Percentiles rank a stretch among this genome's conserved stretches.
Conservation (phyloP, 1,284 basidiomycete genomes). For the Puccinia polysora region DNA sequence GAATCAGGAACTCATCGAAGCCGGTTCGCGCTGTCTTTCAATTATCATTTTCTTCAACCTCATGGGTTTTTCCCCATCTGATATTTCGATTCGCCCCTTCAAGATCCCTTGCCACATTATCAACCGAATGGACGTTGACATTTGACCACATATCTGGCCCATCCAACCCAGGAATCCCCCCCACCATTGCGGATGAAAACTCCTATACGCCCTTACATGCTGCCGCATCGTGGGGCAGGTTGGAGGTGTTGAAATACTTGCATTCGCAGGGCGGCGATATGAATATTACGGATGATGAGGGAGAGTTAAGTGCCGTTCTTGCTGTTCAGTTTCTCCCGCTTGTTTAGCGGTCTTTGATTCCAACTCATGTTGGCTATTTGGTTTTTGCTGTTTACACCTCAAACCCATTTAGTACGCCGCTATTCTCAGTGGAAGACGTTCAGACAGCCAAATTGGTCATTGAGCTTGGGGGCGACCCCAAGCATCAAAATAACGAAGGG, state of each 20-base stretch:
- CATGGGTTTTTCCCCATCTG: not conserved
- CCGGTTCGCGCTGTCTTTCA: slow-evolving; percentile 13
- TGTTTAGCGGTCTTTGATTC: no score
- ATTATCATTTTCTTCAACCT: not conserved
- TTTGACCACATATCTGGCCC: not conserved
- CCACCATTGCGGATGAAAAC: slow-evolving; percentile 69
- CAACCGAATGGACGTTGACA: slow-evolving; percentile 56
- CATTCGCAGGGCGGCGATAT: slow-evolving; percentile 75
- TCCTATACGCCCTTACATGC: slow-evolving; percentile 93
- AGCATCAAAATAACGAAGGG: slow-evolving; percentile 66
- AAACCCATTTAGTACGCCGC: slow-evolving; percentile 59
- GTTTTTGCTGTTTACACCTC: not conserved
- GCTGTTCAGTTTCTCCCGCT: no score
- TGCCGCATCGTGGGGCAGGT: slow-evolving; percentile 83
- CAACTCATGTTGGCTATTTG: no score
- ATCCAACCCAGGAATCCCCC: slow-evolving; percentile 65
- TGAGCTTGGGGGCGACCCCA: slow-evolving; percentile 69
- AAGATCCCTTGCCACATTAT: slow-evolving; percentile 35
- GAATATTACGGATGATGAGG: slow-evolving; percentile 76
- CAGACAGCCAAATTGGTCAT: slow-evolving; percentile 73
- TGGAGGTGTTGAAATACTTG: slow-evolving; percentile 71
- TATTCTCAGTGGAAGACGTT: slow-evolving; percentile 80
- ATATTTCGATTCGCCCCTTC: slow-evolving; percentile 52
- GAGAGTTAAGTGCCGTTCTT: slow-evolving; percentile 57
- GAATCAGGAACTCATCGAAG: slow-evolving; percentile 16